Base-by-base conservation (phyloP, 2,329 filamentous ascomycete genomes). In the Exophiala viscosa region DNA sequence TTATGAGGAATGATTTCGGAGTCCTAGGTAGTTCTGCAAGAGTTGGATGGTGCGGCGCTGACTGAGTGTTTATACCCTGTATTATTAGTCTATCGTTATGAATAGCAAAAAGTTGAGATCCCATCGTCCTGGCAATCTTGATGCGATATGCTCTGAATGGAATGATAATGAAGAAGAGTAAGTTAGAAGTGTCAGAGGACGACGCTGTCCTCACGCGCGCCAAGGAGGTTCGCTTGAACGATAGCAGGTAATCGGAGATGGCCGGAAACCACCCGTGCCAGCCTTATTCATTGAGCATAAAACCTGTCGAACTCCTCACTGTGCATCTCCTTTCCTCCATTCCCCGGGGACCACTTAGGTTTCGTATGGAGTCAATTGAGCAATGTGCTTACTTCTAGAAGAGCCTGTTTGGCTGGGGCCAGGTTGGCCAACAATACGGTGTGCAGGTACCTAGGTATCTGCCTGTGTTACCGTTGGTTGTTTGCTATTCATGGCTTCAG, bases 321-420 rank as follows among this genome's bases (percentile, higher is more conserved):
- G 5, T 17, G 23, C n/a, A 20, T 20, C 39, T 42, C 39, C 13
- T 42, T 42, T 42, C 17, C 28, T 42, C 10, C 6, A 7, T 42
- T 42, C 40, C 40, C 18, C 40, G 28, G 7, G 40, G 40, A 13
- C 7, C 40, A 23, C 18, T 7, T 1, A 28, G 23, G 23, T 28
- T 28, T 28, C 3, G 23, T 28, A 28, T 7, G 8, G 8, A 5
- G 5, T 28, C 23, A 28, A 28, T 7, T 7, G 23, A 28, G 23
- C 5, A 28, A 28, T 28, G 23, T 28, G 23, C 23, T 48, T 81
- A 71, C 69, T 82, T 78, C 79, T 76, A 81, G 67, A 72, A 75
- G 63, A 74, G 66, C 28, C 58, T 76, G 50, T 76, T 70, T 54
- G 61, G 39, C 35, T 57, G 45, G 46, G n/a, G 20, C n/a, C 1